These are phyloP conservation scores for Leptomonas pyrrhocoris DNA, from an alignment of 208 protist genomes.

Conservation along the genomic window DNA sequence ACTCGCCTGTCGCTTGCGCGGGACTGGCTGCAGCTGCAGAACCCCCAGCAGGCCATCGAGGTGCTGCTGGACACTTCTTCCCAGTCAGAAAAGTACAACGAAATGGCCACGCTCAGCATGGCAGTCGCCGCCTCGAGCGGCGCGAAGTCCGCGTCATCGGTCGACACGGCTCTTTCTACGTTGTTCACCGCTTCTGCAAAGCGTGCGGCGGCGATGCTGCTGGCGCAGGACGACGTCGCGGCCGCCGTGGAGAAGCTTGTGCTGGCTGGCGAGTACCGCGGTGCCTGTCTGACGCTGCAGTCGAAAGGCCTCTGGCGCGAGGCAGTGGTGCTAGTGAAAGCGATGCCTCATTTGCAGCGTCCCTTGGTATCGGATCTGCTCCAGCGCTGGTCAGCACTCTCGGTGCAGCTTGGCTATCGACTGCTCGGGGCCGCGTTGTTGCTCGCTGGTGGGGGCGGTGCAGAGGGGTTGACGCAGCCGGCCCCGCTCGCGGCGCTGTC, in stretches of 20 bases:
- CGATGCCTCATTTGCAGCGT: constrained; percentile 17
- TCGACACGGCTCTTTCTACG: constrained; percentile 33
- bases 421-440: constrained; percentile 58
- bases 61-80: constrained; percentile 74
- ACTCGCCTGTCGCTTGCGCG: constrained; percentile 55
- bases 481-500: constrained; percentile 39
- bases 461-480: not conserved
- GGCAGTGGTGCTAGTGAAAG: constrained; percentile 60
- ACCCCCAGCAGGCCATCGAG: constrained; percentile 60
- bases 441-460: constrained; percentile 31
- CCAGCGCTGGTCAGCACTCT: constrained; percentile 65
- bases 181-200: constrained; percentile 53
- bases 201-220: constrained; percentile 68
- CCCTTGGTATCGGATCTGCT: constrained; percentile 34
- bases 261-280: constrained; percentile 62
- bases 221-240: constrained; percentile 68
- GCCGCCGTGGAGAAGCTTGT: constrained; percentile 79
- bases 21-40: constrained; percentile 58
- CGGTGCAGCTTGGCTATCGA: constrained; percentile 46
- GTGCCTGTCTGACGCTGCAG: constrained; percentile 66
- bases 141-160: constrained; percentile 5
- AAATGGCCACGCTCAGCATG: constrained; percentile 68
- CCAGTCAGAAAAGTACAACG: constrained; percentile 52
- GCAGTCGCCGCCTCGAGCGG: constrained; percentile 50
- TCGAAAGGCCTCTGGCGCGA: constrained; percentile 70